A percentile compares a stretch with the other conserved stretches of the same genome.
These are phyloP conservation scores for Glycine tomentella DNA, from an alignment of 306 rosid genomes.

Conservation along the genomic window DNA sequence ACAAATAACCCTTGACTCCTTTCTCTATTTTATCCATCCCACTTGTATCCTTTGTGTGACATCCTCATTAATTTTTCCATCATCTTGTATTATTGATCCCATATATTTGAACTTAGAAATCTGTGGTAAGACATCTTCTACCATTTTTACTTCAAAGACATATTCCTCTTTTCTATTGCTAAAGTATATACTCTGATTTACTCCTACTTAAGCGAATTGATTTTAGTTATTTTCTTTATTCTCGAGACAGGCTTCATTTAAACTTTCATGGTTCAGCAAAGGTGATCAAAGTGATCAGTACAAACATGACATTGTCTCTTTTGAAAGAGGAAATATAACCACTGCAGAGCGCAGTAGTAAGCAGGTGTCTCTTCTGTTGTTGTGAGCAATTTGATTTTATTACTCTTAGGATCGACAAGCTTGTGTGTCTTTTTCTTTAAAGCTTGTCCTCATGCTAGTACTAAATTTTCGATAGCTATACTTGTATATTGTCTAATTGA, in stretches of 20 bases:
- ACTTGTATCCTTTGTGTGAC: background rate
- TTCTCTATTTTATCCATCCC: background rate
- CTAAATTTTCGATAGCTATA: slow-evolving; percentile 25
- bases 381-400: slow-evolving; percentile 42
- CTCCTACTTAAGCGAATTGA: background rate
- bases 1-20: background rate
- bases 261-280: slow-evolving; percentile 90
- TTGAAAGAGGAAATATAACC: slow-evolving; percentile 93
- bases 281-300: slow-evolving; percentile 86
- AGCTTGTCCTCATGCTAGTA: slow-evolving; percentile 6
- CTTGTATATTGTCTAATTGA: slow-evolving; percentile 49
- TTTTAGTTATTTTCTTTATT: slow-evolving; percentile 14
- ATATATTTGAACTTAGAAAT: background rate
- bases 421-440: slow-evolving; percentile 19
- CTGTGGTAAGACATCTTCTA: background rate
- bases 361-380: slow-evolving; percentile 69
- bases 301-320: slow-evolving; percentile 93
- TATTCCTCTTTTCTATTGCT: background rate
- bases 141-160: background rate
- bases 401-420: slow-evolving; percentile 27
- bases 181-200: background rate
- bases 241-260: slow-evolving; percentile 80
- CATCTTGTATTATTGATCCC: background rate
- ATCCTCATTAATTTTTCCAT: background rate
- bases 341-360: slow-evolving; percentile 96